A percentile compares a stretch with the other conserved stretches of the same genome.
These are phyloP conservation scores for Suillus weaverae DNA, from an alignment of 768 basidiomycete genomes.

Conservation along the genomic window DNA sequence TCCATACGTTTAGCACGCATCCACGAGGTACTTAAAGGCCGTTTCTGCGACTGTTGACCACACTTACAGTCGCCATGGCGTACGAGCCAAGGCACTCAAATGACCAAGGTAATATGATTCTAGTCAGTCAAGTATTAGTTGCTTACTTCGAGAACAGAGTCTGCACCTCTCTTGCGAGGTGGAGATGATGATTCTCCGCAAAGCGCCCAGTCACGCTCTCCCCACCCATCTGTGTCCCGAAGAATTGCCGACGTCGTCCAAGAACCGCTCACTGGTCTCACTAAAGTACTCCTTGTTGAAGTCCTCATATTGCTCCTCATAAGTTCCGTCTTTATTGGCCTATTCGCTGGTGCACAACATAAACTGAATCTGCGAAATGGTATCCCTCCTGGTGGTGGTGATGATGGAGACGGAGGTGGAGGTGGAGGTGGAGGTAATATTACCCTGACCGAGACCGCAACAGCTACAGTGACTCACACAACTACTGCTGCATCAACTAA, in stretches of 20 bases:
- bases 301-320: slow-evolving; percentile 78
- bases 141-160: slow-evolving; percentile 43
- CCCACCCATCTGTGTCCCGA: slow-evolving; percentile 32
- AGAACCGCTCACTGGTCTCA: slow-evolving; percentile 80
- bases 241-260: slow-evolving; percentile 56
- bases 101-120: slow-evolving; percentile 52
- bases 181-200: slow-evolving; percentile 34
- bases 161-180: slow-evolving; percentile 62
- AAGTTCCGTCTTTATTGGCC: slow-evolving; percentile 85
- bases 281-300: slow-evolving; percentile 77
- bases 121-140: neutral
- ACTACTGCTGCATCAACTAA: slow-evolving; percentile 27
- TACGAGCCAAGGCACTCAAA: slow-evolving; percentile 54
- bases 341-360: slow-evolving; percentile 89
- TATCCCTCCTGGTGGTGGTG: slow-evolving; percentile 27
- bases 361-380: slow-evolving; percentile 57
- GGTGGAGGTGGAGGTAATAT: slow-evolving; percentile 28
- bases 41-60: slow-evolving; percentile 7
- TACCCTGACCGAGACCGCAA: slow-evolving; percentile 35
- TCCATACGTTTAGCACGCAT: slow-evolving; percentile 30
- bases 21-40: slow-evolving; percentile 29
- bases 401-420: slow-evolving; percentile 22
- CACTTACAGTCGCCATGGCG: slow-evolving; percentile 46
- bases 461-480: slow-evolving; percentile 30
- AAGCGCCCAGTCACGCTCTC: slow-evolving; percentile 33